A percentile compares a stretch with the other conserved stretches of the same genome.
Evolutionary conservation across 2,329 filamentous ascomycete species (phyloP).

Genomic region (Apiospora saccharicola): DNA sequence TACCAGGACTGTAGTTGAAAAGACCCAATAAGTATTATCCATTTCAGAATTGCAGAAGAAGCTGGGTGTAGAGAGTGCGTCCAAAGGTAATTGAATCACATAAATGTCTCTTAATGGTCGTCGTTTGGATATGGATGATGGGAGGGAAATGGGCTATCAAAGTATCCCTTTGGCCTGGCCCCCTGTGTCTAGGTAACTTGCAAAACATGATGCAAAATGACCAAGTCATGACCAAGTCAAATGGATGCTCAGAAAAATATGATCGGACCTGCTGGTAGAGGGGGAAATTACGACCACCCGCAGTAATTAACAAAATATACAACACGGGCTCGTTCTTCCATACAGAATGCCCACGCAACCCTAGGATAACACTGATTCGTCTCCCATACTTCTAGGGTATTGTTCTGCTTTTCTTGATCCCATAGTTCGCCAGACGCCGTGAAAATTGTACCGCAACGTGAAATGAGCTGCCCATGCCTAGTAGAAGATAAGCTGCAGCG

Average conservation of each 20-base stretch:
- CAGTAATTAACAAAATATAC: neutral
- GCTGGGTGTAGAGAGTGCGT: neutral
- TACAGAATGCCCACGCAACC: neutral
- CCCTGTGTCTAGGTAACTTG: neutral
- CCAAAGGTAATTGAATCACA: neutral
- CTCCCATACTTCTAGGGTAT: conserved; percentile 11
- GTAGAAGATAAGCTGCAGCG: conserved; percentile 71
- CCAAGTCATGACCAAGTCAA: neutral
- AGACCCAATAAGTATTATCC: no score
- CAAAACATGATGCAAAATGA: neutral
- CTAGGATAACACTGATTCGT: neutral
- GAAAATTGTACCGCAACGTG: conserved; percentile 22
- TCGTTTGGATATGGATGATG: no score
- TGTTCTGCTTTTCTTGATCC: conserved; percentile 13
- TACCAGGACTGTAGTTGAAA: no score
- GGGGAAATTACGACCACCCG: neutral
- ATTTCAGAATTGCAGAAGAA: neutral
- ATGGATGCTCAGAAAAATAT: no score
- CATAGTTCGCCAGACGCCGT: conserved; percentile 17
- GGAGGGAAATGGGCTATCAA: neutral
- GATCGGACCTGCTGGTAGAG: neutral
- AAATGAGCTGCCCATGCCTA: conserved; percentile 43
- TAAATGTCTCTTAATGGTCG: neutral
- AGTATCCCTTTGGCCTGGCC: neutral
- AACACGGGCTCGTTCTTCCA: neutral